Base-by-base conservation (phyloP, 371 early-diverging fungal genomes). In the Mortierella sp. region DNA sequence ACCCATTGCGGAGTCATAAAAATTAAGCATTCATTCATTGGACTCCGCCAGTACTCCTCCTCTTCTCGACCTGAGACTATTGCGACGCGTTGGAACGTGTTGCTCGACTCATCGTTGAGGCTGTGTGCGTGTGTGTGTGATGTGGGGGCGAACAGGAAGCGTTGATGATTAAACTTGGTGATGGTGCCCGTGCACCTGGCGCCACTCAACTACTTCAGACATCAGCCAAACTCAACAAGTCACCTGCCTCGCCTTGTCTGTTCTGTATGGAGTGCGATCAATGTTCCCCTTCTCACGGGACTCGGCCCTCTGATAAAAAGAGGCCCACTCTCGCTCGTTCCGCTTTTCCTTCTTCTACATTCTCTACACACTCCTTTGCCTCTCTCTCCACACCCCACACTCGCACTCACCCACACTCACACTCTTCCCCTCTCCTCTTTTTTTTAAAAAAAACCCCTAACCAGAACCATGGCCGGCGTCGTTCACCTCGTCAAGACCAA, bases 401-500 rank as follows among this genome's bases (percentile, higher is more conserved):
- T 30, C 45, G 26, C 55, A 25, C 68, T 23, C 28, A 5, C 1
- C 7, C 18, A n/a, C 59, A 18, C 12, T 30, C 45, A 28, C 55
- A 25, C 11, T 29, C 44, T n/a, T 47, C 57, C 16, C 61, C 9
- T 21, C 1, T 47, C 26, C 62, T 60, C 21, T 46, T 29, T 48
- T 59, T 18, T 21, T 9, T 2, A 45, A 3, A 51, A 26, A 23
- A 12, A 51, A 25, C 5, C 57, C 53, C 48, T 50, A 75, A 62
- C 62, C 14, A 6, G 12, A 47, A 29, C 26, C 44, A 77, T 77
- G 77, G 43, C 77, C 51, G 77, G 65, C 59, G 62, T 72, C n/a
- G 4, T 77, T 25, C 30, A 57, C 43, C 77, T 77, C 48, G 77
- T 77, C 69, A 67, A 64, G 68, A 37, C 72, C 55, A 77, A 77